Base-by-base conservation (phyloP, 1,284 basidiomycete species). In the Ganoderma lingzhi region DNA sequence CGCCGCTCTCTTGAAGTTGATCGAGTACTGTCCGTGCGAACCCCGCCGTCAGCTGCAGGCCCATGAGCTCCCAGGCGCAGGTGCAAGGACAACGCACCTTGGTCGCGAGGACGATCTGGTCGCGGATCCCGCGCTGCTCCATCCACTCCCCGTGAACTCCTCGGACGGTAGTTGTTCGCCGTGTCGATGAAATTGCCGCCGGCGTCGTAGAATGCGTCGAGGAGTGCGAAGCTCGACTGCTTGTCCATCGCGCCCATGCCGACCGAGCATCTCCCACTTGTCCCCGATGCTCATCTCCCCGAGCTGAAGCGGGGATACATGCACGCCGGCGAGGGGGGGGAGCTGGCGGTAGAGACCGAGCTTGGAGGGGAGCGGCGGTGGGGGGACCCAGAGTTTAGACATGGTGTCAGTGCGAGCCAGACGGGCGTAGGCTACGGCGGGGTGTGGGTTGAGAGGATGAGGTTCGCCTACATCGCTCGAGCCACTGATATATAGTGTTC, bases 271-370 rank as follows among this genome's bases (percentile, higher is more conserved):
- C 0, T 61, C 76, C 87, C 87, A 87, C 64, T 84, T 80, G 70
- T 87, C 81, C 69, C 79, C 87, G 63, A 89, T 82, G 76, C 80
- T 86, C 85, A 86, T 85, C 1, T 79, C 87, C 14, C 88, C 88
- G n/a, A 87, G 79, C 64, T 78, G 80, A 15, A 87, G 76, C 0
- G 86, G 86, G 6, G 84, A 86, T 48, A 87, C 86, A 67, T 80
- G 78, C 60, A 85, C 70, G 39, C 75, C 74, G 10, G 72, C 73
- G 14, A 71, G 53, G 9, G 74, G 72, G 6, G 70, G 56, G 69
- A 76, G 74, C 65, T 71, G 67, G 59, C 75, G 75, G 65, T 75
- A 73, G 14, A 67, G 70, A 10, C 73, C 75, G 35, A 75, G 73
- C 44, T 62, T 68, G 30, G 75, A 75, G 53, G 69, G 62, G 15